Percentiles rank a stretch among this genome's conserved stretches.
phyloP scores from a whole-genome alignment of 2,329 filamentous ascomycete species.

The Cytospora paraplurivora region DNA sequence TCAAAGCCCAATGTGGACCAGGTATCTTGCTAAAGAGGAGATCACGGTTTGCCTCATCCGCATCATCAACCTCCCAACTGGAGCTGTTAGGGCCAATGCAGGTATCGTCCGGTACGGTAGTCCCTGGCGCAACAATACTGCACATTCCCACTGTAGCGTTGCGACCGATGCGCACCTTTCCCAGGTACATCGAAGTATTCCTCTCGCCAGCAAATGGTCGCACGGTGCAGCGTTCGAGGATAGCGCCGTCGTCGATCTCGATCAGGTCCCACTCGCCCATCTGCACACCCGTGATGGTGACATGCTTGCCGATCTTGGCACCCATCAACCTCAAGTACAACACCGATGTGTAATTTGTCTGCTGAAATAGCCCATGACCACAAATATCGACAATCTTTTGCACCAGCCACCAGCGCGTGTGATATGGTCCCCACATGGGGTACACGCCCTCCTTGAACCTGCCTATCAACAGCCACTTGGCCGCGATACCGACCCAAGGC shows the following conservation, averaged over 20 bases:
- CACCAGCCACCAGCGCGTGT: slow-evolving; percentile 61
- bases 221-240: slow-evolving; percentile 50
- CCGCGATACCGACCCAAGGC: slow-evolving; percentile 50
- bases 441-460: slow-evolving; percentile 55
- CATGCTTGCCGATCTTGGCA: slow-evolving; percentile 54
- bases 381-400: slow-evolving; percentile 54
- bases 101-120: slow-evolving; percentile 48
- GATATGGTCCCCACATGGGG: slow-evolving; percentile 62
- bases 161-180: slow-evolving; percentile 51
- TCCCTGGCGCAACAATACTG: slow-evolving; percentile 54
- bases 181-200: slow-evolving; percentile 61
- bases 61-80: slow-evolving; percentile 53
- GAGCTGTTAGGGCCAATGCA: slow-evolving; percentile 61
- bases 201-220: slow-evolving; percentile 57
- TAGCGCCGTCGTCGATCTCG: slow-evolving; percentile 53
- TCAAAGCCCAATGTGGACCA: slow-evolving; percentile 48
- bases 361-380: slow-evolving; percentile 50
- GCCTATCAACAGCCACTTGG: slow-evolving; percentile 59
- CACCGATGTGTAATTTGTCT: slow-evolving; percentile 42
- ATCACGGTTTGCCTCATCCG: slow-evolving; percentile 50
- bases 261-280: slow-evolving; percentile 60
- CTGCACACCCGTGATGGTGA: slow-evolving; percentile 47
- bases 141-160: slow-evolving; percentile 50
- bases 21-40: slow-evolving; percentile 42
- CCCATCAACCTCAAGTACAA: slow-evolving; percentile 56